These are phyloP conservation scores for Escallonia herrerae DNA, from an alignment of 129 eudicot species.

Conservation along the genomic window DNA sequence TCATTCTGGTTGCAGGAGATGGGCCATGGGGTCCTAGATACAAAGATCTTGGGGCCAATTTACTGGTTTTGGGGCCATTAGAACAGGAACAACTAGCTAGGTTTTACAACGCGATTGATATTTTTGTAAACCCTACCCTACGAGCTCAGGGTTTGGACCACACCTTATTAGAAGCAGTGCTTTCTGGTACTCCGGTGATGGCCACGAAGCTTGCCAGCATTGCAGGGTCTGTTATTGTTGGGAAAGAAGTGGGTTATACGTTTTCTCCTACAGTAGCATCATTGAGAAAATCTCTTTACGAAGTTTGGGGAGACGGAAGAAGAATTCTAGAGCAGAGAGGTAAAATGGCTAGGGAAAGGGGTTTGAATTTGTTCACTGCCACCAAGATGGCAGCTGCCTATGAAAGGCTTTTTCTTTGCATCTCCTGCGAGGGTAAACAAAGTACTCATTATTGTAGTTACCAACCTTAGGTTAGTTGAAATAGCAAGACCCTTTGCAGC, in stretches of 20 bases:
- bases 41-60: slow-evolving; percentile 49
- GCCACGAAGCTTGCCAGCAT: slow-evolving; percentile 76
- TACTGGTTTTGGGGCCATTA: slow-evolving; percentile 60
- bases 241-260: slow-evolving; percentile 55
- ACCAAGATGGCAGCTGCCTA: slow-evolving; percentile 76
- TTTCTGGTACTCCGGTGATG: slow-evolving; percentile 64
- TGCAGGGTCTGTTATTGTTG: slow-evolving; percentile 52
- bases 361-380: slow-evolving; percentile 60
- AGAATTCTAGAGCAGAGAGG: slow-evolving; percentile 48
- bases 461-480: slow-evolving; percentile 5
- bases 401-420: slow-evolving; percentile 68
- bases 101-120: slow-evolving; percentile 62
- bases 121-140: slow-evolving; percentile 66
- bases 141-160: slow-evolving; percentile 86
- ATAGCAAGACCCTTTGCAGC: too few relatives aligned
- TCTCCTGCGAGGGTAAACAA: slow-evolving; percentile 26
- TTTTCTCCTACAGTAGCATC: slow-evolving; percentile 56
- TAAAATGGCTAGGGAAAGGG: slow-evolving; percentile 49
- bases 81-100: slow-evolving; percentile 43
- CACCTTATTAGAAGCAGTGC: slow-evolving; percentile 62
- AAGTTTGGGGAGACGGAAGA: slow-evolving; percentile 67
- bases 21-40: slow-evolving; percentile 80
- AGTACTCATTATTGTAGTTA: slow-evolving; percentile 33
- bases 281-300: slow-evolving; percentile 42
- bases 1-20: slow-evolving; percentile 63